Conservation (phyloP, 2,329 filamentous ascomycete species). For the Colletotrichum cuscutae region DNA sequence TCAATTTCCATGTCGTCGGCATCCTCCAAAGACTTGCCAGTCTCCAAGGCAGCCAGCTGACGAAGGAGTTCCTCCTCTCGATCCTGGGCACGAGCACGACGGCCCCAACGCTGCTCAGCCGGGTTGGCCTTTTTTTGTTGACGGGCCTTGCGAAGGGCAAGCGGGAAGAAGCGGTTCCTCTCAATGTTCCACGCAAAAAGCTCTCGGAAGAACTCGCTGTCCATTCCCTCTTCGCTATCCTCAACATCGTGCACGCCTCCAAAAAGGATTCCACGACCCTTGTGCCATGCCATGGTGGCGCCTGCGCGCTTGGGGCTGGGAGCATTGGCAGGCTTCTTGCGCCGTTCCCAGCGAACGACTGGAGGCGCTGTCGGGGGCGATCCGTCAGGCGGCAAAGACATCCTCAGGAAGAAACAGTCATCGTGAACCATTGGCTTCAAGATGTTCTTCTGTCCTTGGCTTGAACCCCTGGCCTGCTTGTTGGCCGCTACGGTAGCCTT, state of each 20-base stretch:
- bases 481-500: slow-evolving; percentile 73
- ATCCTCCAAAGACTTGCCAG: slow-evolving; percentile 72
- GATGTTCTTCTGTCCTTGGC: slow-evolving; percentile 74
- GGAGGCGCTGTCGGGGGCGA: slow-evolving; percentile 74
- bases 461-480: slow-evolving; percentile 72
- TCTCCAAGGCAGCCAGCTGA: slow-evolving; percentile 87
- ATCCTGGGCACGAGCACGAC: slow-evolving; percentile 82
- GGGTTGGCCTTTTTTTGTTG: slow-evolving; percentile 70
- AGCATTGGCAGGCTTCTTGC: slow-evolving; percentile 91
- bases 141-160: slow-evolving; percentile 80
- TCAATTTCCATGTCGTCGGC: slow-evolving; percentile 60
- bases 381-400: slow-evolving; percentile 77
- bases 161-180: slow-evolving; percentile 91
- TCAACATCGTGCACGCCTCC: slow-evolving; percentile 95
- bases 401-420: slow-evolving; percentile 92
- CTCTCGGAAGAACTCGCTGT: slow-evolving; percentile 96
- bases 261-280: slow-evolving; percentile 91
- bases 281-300: slow-evolving; percentile 93
- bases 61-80: slow-evolving; percentile 91
- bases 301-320: slow-evolving; percentile 87
- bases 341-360: slow-evolving; percentile 86
- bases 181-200: slow-evolving; percentile 96
- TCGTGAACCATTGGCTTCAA: slow-evolving; percentile 91
- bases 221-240: slow-evolving; percentile 91
- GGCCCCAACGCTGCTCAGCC: slow-evolving; percentile 66